These are phyloP conservation scores for Mycena chlorophos DNA, from an alignment of 768 basidiomycete species.

Conservation along the genomic window DNA sequence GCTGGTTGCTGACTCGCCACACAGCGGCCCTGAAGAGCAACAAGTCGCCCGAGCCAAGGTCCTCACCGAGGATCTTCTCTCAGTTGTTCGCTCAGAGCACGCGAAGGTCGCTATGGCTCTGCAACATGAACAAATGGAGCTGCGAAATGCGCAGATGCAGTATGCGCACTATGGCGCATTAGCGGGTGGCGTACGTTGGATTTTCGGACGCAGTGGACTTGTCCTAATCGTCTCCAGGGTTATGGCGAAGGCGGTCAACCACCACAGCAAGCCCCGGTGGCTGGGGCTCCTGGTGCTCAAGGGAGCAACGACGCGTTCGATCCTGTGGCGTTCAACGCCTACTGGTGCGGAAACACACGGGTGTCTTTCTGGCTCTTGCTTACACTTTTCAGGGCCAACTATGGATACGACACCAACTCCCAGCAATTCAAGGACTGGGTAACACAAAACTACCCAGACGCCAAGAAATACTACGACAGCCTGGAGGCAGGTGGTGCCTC, in stretches of 20 bases:
- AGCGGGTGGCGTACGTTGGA: constrained; percentile 44
- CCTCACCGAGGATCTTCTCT: constrained; percentile 83
- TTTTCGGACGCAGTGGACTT: constrained; percentile 6
- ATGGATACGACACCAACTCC: constrained; percentile 86
- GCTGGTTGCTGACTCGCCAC: constrained; percentile 13
- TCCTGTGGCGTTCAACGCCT: constrained; percentile 58
- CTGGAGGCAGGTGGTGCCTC: constrained; percentile 25
- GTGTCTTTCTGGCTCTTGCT: too few relatives aligned
- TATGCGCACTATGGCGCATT: constrained; percentile 73
- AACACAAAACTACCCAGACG: constrained; percentile 70
- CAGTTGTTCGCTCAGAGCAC: constrained; percentile 87
- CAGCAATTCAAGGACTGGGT: constrained; percentile 81
- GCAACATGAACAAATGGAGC: constrained; percentile 81
- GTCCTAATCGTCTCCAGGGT: constrained; percentile 10
- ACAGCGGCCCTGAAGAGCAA: constrained; percentile 77
- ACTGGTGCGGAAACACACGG: too few relatives aligned
- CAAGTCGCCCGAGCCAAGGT: constrained; percentile 87
- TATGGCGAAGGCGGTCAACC: constrained; percentile 29
- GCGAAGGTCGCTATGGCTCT: constrained; percentile 69
- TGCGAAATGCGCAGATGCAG: constrained; percentile 80
- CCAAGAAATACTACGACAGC: constrained; percentile 69
- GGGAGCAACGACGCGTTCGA: constrained; percentile 43
- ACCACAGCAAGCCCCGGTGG: constrained; percentile 47
- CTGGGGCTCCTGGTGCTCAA: constrained; percentile 34
- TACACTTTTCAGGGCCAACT: constrained; percentile 61